Evolutionary conservation across 2,329 filamentous ascomycete species (phyloP), one percentile per base, ranked within the genome.

Genomic region (Colletotrichum cordylinicola): DNA sequence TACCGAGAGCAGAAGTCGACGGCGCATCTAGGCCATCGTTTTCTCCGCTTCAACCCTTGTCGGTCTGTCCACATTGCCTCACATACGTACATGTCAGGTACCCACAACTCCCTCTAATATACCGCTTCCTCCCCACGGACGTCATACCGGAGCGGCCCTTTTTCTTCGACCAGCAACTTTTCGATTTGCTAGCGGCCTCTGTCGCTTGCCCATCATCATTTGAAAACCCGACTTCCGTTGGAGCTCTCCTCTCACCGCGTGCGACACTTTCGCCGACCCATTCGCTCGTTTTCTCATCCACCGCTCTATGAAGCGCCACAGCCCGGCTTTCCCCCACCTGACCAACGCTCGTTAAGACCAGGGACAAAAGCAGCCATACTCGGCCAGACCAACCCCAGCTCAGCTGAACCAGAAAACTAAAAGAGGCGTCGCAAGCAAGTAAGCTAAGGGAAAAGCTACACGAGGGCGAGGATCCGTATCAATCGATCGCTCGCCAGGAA

Each of bases 261-360:
- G 58, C 65, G 58, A 76, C 56, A 39, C 56, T 60, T 65, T 76
- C 58, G 43, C 58, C 70, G 48, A 69, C 72, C 67, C 69, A 69
- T 66, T 56, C 76, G 43, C 65, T 77, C 76, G 76, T 77, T 77
- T 76, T 39, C 33, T 39, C 29, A 16, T 21, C 64, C 73, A 67
- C 43, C 43, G 65, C 76, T 72, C 58, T 72, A 69, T 77, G 75
- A 77, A 55, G 64, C 48, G 60, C 70, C 65, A 72, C 61, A 75
- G 68, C 75, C 24, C 74, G 74, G 74, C 74, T 39, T 77, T 76
- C 70, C 76, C 75, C 74, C 74, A 77, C 74, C 73, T 76, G 65
- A 70, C 65, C 69, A 70, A 73, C 74, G 60, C 60, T 67, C 70
- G 70, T 76, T 76, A 48, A 68, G 31, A 31, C 10, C n/a, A 43